Evolutionary conservation across 2,329 filamentous ascomycete species (phyloP).

Genomic region (Clonostachys sp.): DNA sequence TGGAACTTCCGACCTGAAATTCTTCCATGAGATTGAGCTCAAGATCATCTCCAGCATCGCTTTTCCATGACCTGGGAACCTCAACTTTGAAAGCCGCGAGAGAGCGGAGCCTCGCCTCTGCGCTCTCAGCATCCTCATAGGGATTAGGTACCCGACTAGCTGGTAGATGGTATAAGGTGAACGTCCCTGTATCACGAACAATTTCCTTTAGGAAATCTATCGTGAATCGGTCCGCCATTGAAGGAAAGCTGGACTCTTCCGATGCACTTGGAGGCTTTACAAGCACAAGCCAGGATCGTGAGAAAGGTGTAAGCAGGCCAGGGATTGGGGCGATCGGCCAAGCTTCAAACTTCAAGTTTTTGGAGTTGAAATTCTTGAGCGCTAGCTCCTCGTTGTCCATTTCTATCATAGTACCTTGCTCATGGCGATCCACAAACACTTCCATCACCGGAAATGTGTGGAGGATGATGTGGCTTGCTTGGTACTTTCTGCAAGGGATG

Average conservation of each 20-base stretch:
- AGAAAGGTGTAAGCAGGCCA: constrained; percentile 17
- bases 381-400: constrained; percentile 20
- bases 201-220: constrained; percentile 16
- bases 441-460: constrained; percentile 12
- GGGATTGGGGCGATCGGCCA: constrained; percentile 24
- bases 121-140: constrained; percentile 12
- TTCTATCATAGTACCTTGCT: constrained; percentile 24
- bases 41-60: constrained; percentile 10
- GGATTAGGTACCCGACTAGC: constrained; percentile 20
- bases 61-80: constrained; percentile 19
- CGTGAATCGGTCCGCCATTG: constrained; percentile 15
- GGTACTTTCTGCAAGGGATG: no score
- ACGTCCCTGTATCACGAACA: constrained; percentile 8
- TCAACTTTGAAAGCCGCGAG: constrained; percentile 26
- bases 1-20: constrained; percentile 53
- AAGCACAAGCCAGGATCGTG: constrained; percentile 22
- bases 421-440: constrained; percentile 17
- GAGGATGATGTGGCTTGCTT: constrained; percentile 1
- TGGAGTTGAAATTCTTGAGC: constrained; percentile 17
- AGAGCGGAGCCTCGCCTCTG: no score
- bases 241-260: constrained; percentile 15
- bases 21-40: constrained; percentile 53
- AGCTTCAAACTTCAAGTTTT: constrained; percentile 7
- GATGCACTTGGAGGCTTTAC: constrained; percentile 12
- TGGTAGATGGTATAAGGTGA: constrained; percentile 15